These are phyloP conservation scores for Saccharomyces jurei DNA, from an alignment of 805 yeast genomes.

Conservation along the genomic window DNA sequence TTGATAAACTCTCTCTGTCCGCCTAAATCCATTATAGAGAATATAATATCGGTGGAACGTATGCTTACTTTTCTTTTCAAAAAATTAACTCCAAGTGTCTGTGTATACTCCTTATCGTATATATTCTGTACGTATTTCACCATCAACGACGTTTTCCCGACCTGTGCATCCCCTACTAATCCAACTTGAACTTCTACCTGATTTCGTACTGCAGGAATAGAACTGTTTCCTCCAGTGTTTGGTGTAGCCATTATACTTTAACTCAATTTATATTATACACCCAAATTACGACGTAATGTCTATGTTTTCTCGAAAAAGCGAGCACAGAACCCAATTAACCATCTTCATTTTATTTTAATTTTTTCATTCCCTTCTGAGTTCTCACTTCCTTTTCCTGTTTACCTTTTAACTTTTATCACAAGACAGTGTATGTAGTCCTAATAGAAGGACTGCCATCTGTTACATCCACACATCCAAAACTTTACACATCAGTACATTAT, in stretches of 20 bases:
- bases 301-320: neutral
- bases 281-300: neutral
- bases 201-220: constrained; percentile 12
- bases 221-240: neutral
- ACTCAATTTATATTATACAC: neutral
- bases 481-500: neutral
- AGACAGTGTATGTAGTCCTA: neutral
- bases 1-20: constrained; percentile 91
- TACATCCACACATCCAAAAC: neutral
- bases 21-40: constrained; percentile 90
- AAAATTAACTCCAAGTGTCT: constrained; percentile 88
- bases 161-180: constrained; percentile 87
- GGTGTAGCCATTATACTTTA: neutral
- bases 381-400: neutral
- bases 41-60: constrained; percentile 77
- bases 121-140: constrained; percentile 92
- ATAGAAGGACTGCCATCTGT: neutral
- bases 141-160: constrained; percentile 92
- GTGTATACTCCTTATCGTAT: constrained; percentile 84
- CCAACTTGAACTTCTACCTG: constrained; percentile 60
- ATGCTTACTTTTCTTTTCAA: constrained; percentile 82
- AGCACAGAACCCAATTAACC: neutral
- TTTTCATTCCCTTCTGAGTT: neutral
- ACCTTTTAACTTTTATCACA: neutral
- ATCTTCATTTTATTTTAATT: neutral